Conservation (phyloP, 73 alveolate species). For the Symbiodinium pilosum region DNA sequence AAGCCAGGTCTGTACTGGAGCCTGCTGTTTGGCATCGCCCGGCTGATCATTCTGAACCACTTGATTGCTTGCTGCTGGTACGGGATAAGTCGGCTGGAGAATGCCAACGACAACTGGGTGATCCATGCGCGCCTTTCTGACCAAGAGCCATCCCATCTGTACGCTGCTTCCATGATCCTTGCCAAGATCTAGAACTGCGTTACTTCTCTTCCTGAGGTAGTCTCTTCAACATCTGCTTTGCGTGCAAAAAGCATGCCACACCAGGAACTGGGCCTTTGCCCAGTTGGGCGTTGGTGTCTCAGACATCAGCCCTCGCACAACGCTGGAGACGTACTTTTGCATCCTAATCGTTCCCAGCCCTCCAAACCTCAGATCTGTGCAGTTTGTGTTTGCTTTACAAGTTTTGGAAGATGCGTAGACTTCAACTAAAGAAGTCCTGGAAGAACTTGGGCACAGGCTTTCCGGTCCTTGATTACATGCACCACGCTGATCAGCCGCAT, state of each 20-base stretch:
- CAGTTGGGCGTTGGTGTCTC: slow-evolving; percentile 85
- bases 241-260: background rate
- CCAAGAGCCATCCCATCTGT: background rate
- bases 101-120: slow-evolving; percentile 15
- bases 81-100: background rate
- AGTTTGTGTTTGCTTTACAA: background rate
- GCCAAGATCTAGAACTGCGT: background rate
- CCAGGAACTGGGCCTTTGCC: slow-evolving; percentile 92
- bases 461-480: slow-evolving; percentile 59
- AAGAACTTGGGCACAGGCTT: background rate
- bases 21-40: slow-evolving; percentile 59
- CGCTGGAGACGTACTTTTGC: slow-evolving; percentile 69
- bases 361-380: background rate
- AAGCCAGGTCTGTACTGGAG: slow-evolving; percentile 28
- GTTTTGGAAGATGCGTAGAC: too few relatives aligned
- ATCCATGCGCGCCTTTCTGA: background rate
- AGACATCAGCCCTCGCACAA: slow-evolving; percentile 50
- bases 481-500: slow-evolving; percentile 83
- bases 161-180: slow-evolving; percentile 30
- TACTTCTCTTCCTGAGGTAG: too few relatives aligned
- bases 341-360: slow-evolving; percentile 9
- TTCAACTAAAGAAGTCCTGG: too few relatives aligned
- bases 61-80: slow-evolving; percentile 61
- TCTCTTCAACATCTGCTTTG: too few relatives aligned
- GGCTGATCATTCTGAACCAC: slow-evolving; percentile 57